phyloP scores from a whole-genome alignment of 306 rosid genomes.

The Cucurbita argyrosperma region DNA sequence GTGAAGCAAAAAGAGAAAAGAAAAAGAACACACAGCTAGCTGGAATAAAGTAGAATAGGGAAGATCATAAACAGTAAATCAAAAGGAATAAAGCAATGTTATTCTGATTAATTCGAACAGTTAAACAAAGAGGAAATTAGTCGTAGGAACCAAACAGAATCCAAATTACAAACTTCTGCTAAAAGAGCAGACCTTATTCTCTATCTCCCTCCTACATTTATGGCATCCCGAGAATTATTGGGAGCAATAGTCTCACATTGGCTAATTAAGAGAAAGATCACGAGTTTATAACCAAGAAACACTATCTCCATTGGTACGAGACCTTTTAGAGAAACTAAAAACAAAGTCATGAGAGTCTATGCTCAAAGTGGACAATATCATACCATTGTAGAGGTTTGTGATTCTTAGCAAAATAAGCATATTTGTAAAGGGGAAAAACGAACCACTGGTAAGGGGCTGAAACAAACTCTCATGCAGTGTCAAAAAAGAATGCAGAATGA shows the following conservation, averaged over 20 bases:
- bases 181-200: not conserved
- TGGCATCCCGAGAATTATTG: not conserved
- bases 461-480: constrained; percentile 1
- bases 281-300: no score
- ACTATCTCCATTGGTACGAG: no score
- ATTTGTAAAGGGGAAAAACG: not conserved
- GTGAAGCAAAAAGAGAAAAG: not conserved
- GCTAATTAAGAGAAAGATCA: no score
- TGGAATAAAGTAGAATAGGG: not conserved
- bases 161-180: not conserved
- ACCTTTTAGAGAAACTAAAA: no score
- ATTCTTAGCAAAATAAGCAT: not conserved
- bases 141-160: not conserved
- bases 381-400: no score
- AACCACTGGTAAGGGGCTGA: not conserved
- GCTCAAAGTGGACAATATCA: no score
- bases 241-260: no score
- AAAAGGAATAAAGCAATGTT: not conserved
- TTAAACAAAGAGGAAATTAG: not conserved
- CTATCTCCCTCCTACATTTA: not conserved
- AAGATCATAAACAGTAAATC: constrained; percentile 4
- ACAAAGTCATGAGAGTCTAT: no score
- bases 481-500: not conserved
- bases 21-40: not conserved
- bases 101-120: not conserved